Conservation (phyloP, 2,329 filamentous ascomycete genomes). For the Pyricularia grisea region DNA sequence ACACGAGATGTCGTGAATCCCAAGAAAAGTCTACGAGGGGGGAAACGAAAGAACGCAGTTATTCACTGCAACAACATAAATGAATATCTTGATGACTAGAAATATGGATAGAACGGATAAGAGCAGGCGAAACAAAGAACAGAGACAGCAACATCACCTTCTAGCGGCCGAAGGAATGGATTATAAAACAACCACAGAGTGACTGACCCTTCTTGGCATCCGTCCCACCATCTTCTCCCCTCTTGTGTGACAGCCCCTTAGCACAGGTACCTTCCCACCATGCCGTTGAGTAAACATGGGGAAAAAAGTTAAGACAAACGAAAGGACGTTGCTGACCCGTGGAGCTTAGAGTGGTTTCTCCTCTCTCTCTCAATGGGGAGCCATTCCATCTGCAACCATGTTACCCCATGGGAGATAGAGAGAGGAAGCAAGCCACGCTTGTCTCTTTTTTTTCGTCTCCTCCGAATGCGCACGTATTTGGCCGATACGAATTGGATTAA, state of each 20-base stretch:
- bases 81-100: background rate
- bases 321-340: background rate
- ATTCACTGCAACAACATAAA: background rate
- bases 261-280: background rate
- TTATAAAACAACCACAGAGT: background rate
- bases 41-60: background rate
- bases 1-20: background rate
- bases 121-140: background rate
- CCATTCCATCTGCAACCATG: background rate
- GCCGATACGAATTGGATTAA: background rate
- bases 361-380: too few relatives aligned
- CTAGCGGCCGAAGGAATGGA: background rate
- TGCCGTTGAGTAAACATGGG: background rate
- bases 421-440: background rate
- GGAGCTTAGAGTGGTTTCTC: background rate
- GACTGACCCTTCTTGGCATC: background rate
- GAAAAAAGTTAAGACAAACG: background rate
- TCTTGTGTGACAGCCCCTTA: background rate
- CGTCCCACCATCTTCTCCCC: background rate
- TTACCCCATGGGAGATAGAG: too few relatives aligned
- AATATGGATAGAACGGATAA: background rate
- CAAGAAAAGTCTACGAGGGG: too few relatives aligned
- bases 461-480: background rate
- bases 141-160: background rate
- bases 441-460: background rate